Percentiles rank a stretch among this genome's conserved stretches.
Evolutionary conservation across 1,284 basidiomycete genomes (phyloP).

Genomic region (Apiotrichum gamsii): DNA sequence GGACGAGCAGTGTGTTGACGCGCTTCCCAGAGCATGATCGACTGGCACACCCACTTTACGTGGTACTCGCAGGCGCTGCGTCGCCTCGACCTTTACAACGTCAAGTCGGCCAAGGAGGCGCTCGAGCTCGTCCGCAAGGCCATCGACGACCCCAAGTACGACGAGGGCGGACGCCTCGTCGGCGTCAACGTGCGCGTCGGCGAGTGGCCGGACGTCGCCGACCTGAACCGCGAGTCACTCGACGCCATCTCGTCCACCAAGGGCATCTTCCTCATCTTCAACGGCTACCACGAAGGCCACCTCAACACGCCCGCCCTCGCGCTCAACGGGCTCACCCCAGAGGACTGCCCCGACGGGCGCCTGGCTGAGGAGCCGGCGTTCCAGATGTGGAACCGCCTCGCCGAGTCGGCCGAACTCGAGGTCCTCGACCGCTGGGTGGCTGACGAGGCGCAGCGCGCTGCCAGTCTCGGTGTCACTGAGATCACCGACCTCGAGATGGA

Average conservation of each 20-base stretch:
- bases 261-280: slow-evolving; percentile 28
- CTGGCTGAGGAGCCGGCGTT: slow-evolving; percentile 33
- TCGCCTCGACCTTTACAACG: slow-evolving; percentile 20
- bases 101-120: slow-evolving; percentile 20
- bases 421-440: slow-evolving; percentile 23
- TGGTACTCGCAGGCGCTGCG: slow-evolving; percentile 20
- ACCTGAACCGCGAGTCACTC: slow-evolving; percentile 20
- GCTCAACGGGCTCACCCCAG: slow-evolving; percentile 17
- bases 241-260: slow-evolving; percentile 20
- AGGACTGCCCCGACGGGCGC: slow-evolving; percentile 9
- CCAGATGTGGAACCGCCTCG: slow-evolving; percentile 18
- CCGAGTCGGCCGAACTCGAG: slow-evolving; percentile 18
- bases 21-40: slow-evolving; percentile 23
- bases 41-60: slow-evolving; percentile 29
- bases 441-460: slow-evolving; percentile 24
- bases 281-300: slow-evolving; percentile 33
- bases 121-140: slow-evolving; percentile 15
- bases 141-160: slow-evolving; percentile 3
- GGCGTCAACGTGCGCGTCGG: slow-evolving; percentile 25
- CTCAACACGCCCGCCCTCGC: slow-evolving; percentile 26
- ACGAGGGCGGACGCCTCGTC: slow-evolving; percentile 13
- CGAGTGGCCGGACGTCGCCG: slow-evolving; percentile 28
- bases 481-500: slow-evolving; percentile 39
- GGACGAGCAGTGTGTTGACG: neutral
- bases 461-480: slow-evolving; percentile 35